Base-by-base conservation (phyloP, 495 filamentous ascomycete genomes). In the Darksidea phi region DNA sequence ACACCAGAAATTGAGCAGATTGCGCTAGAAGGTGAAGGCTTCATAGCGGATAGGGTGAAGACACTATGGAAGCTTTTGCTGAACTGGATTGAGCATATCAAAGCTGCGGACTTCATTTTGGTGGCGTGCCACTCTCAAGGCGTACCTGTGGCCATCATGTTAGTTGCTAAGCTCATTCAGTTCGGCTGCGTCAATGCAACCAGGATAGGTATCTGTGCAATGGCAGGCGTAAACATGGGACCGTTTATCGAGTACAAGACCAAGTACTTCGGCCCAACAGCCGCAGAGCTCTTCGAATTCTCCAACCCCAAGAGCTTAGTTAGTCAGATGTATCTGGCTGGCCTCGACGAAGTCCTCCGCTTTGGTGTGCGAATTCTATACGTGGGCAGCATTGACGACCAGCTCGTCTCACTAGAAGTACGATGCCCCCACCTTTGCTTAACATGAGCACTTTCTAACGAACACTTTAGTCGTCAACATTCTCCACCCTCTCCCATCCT, bases 21-120 rank as follows among this genome's bases (percentile, higher is more conserved):
- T 5, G 90, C 94, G 15, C 79, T 98, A 4, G 94, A 97, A 77
- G 94, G 94, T n/a, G 94, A 98, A 76, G 94, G 94, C n/a, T 90
- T 88, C 70, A 94, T 98, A 28, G 81, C 82, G 2, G 91, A 97
- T 52, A 83, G 94, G 18, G 90, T 97, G 1, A 88, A 92, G 56
- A 84, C 91, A 48, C 78, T 98, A 3, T 98, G 94, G 94, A 96
- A 94, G 71, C 78, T 97, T 1, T 75, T 97, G 24, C 76, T 97
- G 25, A 97, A 96, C 69, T 96, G 91, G 92, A 89, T 96, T 72
- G 89, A 95, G 21, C 86, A 94, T 54, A 88, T 98, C 23, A 83
- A 86, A 49, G 81, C 82, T 48, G 91, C 94, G 0, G 94, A 98
- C 72, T 86, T 97, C 54, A 86, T 98, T 42, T 70, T 98, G 53